Evolutionary conservation across 148 eudicot genomes (phyloP), one percentile per base, ranked within the genome.

Genomic region (Rheum nobile): DNA sequence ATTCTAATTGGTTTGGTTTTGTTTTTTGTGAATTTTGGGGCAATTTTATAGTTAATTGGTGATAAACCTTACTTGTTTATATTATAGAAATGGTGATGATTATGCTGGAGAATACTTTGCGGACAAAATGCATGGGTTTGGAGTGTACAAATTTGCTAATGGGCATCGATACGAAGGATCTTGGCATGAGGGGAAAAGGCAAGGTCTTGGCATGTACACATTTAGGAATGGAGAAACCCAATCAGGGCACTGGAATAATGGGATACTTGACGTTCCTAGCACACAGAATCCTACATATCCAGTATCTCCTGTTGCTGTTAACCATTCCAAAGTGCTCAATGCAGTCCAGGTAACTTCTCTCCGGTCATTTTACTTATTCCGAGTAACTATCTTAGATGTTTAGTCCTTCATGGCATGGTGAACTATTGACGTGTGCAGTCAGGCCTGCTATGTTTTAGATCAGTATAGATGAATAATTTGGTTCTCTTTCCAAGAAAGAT

Each of bases 21-120:
- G n/a, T n/a, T n/a, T n/a, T n/a, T 57, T 57, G 65, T 50, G 55
- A 17, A 4, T 26, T 57, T 57, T 10, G 13, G 67, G 34, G 8
- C 37, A 28, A 61, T 32, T 29, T 11, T 29, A 54, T 10, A 22
- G 16, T 59, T 34, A 59, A 59, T 2, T 34, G 39, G 21, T 31
- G 21, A 31, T 65, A 32, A 34, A 65, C 39, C n/a, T 19, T 65
- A 14, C 21, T 65, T 65, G 21, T 41, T 71, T 39, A 38, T 43
- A 16, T 41, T 29, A 44, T 26, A 93, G 98, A 81, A 93, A 93
- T 74, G 98, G 94, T 68, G 98, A 93, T 67, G 77, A 82, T 32
- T 93, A 91, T 82, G 92, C 98, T 69, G 98, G 98, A 77, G 98
- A 93, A 78, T 93, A 93, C 82, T 93, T 93, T 77, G 92, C 94